Conservation (phyloP, 23 red algal species). For the Gracilaria caudata region DNA sequence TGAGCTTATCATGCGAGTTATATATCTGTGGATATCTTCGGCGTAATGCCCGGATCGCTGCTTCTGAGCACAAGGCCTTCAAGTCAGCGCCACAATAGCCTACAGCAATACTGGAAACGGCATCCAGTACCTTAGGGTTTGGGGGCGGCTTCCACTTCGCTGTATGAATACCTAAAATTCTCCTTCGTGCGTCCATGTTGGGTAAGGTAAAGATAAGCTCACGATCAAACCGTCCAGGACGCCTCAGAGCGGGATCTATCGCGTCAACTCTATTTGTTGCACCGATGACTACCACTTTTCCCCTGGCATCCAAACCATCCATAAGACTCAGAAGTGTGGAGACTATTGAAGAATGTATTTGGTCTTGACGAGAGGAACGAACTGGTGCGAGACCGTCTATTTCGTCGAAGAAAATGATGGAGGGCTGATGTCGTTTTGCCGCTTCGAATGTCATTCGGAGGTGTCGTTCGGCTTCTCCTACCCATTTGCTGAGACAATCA, state of each 20-base stretch:
- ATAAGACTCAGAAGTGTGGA: slow-evolving; percentile 93
- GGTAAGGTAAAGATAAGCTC: slow-evolving; percentile 93
- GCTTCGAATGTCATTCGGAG: slow-evolving; percentile 91
- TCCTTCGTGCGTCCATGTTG: slow-evolving; percentile 72
- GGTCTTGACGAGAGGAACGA: slow-evolving; percentile 83
- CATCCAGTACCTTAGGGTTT: slow-evolving; percentile 56
- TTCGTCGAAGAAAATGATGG: slow-evolving; percentile 99
- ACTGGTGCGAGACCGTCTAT: slow-evolving; percentile 96
- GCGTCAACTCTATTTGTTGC: slow-evolving; percentile 97
- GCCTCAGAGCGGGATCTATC: slow-evolving; percentile 92
- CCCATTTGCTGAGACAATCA: slow-evolving; percentile 98
- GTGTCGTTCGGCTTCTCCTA: slow-evolving; percentile 95
- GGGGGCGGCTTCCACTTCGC: slow-evolving; percentile 68
- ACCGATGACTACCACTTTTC: slow-evolving; percentile 92
- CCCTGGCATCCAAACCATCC: slow-evolving; percentile 89
- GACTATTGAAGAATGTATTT: slow-evolving; percentile 92
- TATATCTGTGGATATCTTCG: slow-evolving; percentile 96
- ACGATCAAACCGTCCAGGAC: slow-evolving; percentile 96
- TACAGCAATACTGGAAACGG: slow-evolving; percentile 71
- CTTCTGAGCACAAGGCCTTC: slow-evolving; percentile 84
- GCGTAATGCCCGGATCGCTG: slow-evolving; percentile 76
- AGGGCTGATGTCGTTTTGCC: slow-evolving; percentile 82
- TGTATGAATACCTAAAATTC: slow-evolving; percentile 93
- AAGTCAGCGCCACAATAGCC: slow-evolving; percentile 93
- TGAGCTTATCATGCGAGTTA: slow-evolving; percentile 77